phyloP scores from a whole-genome alignment of 345 rosid genomes.

The Rubroshorea leprosula region DNA sequence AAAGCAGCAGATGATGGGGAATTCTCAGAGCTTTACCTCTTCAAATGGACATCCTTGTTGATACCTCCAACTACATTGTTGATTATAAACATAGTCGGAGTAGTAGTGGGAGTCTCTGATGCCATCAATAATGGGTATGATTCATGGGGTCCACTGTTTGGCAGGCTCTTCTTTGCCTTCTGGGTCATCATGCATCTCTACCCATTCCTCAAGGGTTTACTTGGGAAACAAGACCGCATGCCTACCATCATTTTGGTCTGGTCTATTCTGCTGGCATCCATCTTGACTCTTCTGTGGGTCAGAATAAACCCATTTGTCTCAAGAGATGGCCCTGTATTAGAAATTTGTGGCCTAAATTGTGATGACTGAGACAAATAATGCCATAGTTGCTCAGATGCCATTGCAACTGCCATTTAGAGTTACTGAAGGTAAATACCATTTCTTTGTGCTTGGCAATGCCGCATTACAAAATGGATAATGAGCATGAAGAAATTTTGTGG shows the following conservation, averaged over 20 bases:
- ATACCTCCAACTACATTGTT: conserved; percentile 84
- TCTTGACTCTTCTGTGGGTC: conserved; percentile 93
- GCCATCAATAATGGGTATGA: conserved; percentile 97
- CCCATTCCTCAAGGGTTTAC: conserved; percentile 97
- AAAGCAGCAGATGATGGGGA: conserved; percentile 93
- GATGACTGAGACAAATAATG: conserved; percentile 48
- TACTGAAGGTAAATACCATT: conserved; percentile 13
- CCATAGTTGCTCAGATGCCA: conserved; percentile 5
- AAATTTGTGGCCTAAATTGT: conserved; percentile 88
- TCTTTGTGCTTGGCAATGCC: background rate
- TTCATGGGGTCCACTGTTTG: conserved; percentile 97
- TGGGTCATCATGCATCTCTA: conserved; percentile 95
- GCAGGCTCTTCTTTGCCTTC: conserved; percentile 83
- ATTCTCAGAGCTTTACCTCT: conserved; percentile 88
- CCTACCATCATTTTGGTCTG: conserved; percentile 91
- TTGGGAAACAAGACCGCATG: conserved; percentile 92
- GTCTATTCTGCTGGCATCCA: conserved; percentile 92
- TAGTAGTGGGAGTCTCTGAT: conserved; percentile 85
- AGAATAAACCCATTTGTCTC: conserved; percentile 86
- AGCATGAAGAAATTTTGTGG: conserved; percentile 21
- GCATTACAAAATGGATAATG: conserved; percentile 1
- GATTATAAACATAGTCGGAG: conserved; percentile 81
- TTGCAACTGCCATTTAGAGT: background rate
- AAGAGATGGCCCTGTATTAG: conserved; percentile 79
- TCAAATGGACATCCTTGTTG: conserved; percentile 94